Evolutionary conservation across 176 grass and related monocot genomes (phyloP), one percentile per base, ranked within the genome.

Genomic region (Thinopyrum elongatum): DNA sequence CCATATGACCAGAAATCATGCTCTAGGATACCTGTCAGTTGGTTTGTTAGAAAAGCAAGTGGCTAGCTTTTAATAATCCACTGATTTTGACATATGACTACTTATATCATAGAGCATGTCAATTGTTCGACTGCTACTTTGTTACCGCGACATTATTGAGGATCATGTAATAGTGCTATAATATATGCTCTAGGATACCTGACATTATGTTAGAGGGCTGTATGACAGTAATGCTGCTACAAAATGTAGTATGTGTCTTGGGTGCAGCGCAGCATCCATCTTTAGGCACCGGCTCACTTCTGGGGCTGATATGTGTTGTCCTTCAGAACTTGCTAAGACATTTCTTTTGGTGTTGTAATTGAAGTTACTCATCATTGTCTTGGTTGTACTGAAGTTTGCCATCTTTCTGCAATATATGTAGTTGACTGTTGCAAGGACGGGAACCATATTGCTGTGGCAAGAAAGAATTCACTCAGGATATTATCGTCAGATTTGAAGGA

Each of bases 381-480:
- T 88, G 33, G 30, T 83, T 70, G 53, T 82, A 60, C 80, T 90
- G 84, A 90, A 74, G 25, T 71, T 21, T 10, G 12, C 63, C 35
- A 78, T 83, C 58, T 67, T 41, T 79, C 84, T 67, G 61, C 61
- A 79, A 81, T 91, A 11, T 87, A 33, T 77, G 58, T 73, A 98
- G 95, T 95, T 87, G 95, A 94, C 69, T 93, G 93, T 86, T 93
- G 77, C 39, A 80, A 82, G 77, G 90, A 87, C 66, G 91, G 93
- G 53, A 89, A 90, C 64, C 92, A 90, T 79, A 89, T 98, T 89
- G 92, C 78, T 68, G 76, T 98, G 92, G 84, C 89, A 65, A 92
- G 76, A 83, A 87, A 91, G 74, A 91, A 89, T 73, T 83, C 46
- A 84, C 60, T 95, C 59, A 91, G 84, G 59, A 95, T 98, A 63